Percentiles rank a stretch among this genome's conserved stretches.
Conservation (phyloP, 2,329 filamentous ascomycete genomes). For the Epicoccum sorghinum region DNA sequence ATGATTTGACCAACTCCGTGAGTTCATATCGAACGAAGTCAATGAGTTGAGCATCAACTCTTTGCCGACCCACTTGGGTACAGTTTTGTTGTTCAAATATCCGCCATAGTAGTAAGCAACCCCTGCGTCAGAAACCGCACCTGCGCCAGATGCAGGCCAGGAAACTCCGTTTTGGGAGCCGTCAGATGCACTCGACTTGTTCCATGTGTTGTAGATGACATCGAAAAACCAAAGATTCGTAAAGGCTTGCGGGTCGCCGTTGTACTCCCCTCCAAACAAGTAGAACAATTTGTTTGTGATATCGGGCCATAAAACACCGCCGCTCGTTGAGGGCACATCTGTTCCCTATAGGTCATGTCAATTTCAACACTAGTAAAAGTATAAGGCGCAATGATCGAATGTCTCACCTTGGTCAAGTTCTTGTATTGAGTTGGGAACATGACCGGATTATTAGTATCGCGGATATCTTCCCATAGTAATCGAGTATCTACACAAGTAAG, state of each 20-base stretch:
- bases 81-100: constrained; percentile 60
- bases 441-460: neutral
- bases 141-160: constrained; percentile 22
- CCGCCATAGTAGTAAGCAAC: constrained; percentile 66
- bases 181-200: constrained; percentile 46
- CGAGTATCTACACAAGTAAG: neutral
- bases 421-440: neutral
- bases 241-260: constrained; percentile 41
- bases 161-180: neutral
- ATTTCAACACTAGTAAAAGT: neutral
- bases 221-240: constrained; percentile 59
- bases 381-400: too few relatives aligned
- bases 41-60: constrained; percentile 54
- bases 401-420: neutral
- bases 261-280: constrained; percentile 63
- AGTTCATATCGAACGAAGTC: constrained; percentile 61
- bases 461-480: neutral
- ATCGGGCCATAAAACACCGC: constrained; percentile 62
- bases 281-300: constrained; percentile 66
- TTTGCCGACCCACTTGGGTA: constrained; percentile 25
- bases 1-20: constrained; percentile 56
- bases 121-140: constrained; percentile 15
- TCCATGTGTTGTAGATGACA: constrained; percentile 61
- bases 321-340: constrained; percentile 54
- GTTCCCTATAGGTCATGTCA: constrained; percentile 47